Percentiles rank a stretch among this genome's conserved stretches.
These are phyloP conservation scores for Colletotrichum sp. DNA, from an alignment of 2,329 filamentous ascomycete species.

Conservation along the genomic window DNA sequence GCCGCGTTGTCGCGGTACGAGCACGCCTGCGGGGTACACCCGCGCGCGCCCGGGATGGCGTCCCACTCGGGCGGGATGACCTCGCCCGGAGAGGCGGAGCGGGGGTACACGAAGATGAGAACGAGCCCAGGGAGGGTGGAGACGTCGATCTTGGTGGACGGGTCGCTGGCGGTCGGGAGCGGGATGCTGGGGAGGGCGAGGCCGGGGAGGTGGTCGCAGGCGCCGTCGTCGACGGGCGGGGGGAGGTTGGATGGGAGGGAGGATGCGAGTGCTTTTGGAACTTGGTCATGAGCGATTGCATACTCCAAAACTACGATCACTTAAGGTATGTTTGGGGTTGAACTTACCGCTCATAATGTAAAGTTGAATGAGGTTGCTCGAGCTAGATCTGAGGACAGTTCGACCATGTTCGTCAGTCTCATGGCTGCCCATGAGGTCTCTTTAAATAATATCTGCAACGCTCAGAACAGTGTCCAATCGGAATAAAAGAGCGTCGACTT, in stretches of 20 bases:
- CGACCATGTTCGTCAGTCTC: background rate
- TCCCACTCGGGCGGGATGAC: background rate
- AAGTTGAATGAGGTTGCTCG: background rate
- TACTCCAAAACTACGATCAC: too few species aligned
- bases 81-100: background rate
- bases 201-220: background rate
- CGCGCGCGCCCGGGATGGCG: background rate
- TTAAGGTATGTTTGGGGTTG: too few species aligned
- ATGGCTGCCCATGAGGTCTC: background rate
- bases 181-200: fast-evolving
- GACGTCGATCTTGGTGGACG: background rate
- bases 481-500: background rate
- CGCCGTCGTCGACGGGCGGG: background rate
- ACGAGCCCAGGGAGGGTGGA: fast-evolving
- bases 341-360: background rate
- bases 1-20: background rate
- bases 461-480: background rate
- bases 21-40: background rate
- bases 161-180: background rate
- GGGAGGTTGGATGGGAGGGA: background rate
- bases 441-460: too few species aligned
- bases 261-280: background rate
- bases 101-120: background rate
- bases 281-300: background rate
- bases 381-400: background rate